These are phyloP conservation scores for Starmerella vitae DNA, from an alignment of 805 yeast genomes.

Conservation along the genomic window DNA sequence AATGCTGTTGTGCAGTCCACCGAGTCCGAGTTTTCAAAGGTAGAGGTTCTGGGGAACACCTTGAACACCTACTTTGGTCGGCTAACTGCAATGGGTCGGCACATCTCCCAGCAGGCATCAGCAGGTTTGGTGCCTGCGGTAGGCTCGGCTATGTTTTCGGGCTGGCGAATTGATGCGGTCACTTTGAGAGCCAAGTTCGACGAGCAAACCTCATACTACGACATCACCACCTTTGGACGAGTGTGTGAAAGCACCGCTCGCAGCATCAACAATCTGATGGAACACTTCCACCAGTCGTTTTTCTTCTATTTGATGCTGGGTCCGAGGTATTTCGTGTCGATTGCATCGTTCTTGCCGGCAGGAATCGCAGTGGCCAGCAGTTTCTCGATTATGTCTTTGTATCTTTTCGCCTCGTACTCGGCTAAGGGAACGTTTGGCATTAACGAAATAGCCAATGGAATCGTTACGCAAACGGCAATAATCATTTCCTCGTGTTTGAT, in stretches of 20 bases:
- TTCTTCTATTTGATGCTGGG: constrained; percentile 77
- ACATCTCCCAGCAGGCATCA: constrained; percentile 53
- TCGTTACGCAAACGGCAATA: constrained; percentile 15
- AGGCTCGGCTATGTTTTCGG: constrained; percentile 86
- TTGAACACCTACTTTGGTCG: constrained; percentile 36
- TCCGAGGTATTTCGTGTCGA: constrained; percentile 73
- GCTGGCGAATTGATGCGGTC: constrained; percentile 89
- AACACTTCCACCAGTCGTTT: constrained; percentile 93
- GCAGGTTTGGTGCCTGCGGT: constrained; percentile 41
- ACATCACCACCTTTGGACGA: constrained; percentile 85
- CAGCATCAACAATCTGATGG: constrained; percentile 79
- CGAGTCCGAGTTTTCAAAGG: constrained; percentile 60
- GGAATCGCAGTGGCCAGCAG: constrained; percentile 60
- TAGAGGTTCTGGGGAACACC: constrained; percentile 43
- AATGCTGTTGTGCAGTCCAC: constrained; percentile 66
- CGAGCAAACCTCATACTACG: constrained; percentile 41
- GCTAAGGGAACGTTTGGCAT: too few species aligned
- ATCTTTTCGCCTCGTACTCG: constrained; percentile 1
- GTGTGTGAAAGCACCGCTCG: constrained; percentile 76
- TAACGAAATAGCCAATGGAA: not conserved
- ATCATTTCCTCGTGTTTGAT: constrained; percentile 26
- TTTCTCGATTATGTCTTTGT: constrained; percentile 55
- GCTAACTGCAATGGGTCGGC: constrained; percentile 43
- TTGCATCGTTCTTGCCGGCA: constrained; percentile 83
- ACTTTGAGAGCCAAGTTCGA: constrained; percentile 57